Conservation (phyloP, 768 basidiomycete species). For the Agrocybe praecox region DNA sequence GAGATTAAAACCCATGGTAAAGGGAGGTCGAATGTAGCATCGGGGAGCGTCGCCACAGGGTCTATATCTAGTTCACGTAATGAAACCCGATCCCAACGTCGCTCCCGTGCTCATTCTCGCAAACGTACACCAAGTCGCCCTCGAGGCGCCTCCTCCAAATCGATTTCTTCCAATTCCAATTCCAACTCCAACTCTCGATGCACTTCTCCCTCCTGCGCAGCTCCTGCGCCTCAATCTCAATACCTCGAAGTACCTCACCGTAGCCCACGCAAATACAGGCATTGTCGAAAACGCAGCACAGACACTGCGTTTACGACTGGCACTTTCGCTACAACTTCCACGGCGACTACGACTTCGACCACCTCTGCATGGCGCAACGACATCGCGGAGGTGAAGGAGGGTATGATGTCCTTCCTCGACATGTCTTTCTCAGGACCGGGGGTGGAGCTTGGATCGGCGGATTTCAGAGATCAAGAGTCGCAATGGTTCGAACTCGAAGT, state of each 20-base stretch:
- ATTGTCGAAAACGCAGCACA: not conserved
- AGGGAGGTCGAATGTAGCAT: too few species aligned
- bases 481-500: not conserved
- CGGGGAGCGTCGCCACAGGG: too few species aligned
- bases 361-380: not conserved
- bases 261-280: not conserved
- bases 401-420: constrained; percentile 2
- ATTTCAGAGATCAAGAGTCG: not conserved
- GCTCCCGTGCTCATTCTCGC: too few species aligned
- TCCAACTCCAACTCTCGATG: not conserved
- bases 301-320: not conserved
- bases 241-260: not conserved
- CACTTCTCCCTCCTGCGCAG: not conserved
- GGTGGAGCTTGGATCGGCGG: not conserved
- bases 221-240: not conserved
- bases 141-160: too few species aligned
- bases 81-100: too few species aligned
- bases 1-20: not conserved
- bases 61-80: too few species aligned
- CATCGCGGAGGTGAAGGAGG: constrained; percentile 1
- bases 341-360: not conserved
- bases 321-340: not conserved
- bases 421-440: constrained; percentile 1
- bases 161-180: too few species aligned
- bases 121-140: too few species aligned